Base-by-base conservation (phyloP, 2,329 filamentous ascomycete species). In the Cytospora schulzeri region DNA sequence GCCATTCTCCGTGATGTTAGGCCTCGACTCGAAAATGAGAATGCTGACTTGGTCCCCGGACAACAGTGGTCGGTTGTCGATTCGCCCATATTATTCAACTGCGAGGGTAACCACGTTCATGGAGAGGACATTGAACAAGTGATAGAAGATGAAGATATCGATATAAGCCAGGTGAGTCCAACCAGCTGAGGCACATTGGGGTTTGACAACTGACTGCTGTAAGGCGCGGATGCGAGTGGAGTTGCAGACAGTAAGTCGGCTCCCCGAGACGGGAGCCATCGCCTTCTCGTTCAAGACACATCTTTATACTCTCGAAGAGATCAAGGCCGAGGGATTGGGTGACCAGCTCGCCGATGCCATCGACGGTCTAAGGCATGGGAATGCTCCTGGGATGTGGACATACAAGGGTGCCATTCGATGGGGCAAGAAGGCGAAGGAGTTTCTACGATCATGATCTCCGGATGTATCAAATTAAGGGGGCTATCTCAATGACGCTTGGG, bases 251-350 rank as follows among this genome's bases (percentile, higher is more conserved):
- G 68, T 85, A 33, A 81, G 77, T 1, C 76, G 83, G 1, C 75
- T 86, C 9, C 83, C 83, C 0, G 69, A 75, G 63, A 82, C 79
- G 0, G 70, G 71, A 3, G 79, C 80, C 0, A 71, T 85, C 2
- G 70, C 85, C 15, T 86, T 86, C 71, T 82, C 81, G 12, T 84
- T 86, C 75, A 85, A 85, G 73, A 85, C 83, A 0, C 84, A 84
- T 64, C 64, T 84, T 19, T 85, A 84, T 57, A 78, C 80, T 0
- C 65, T 86, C 0, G 66, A 71, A 11, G 76, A 83, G 3, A 76
- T 86, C 69, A 84, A 80, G 68, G 75, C 71, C 0, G 83, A 85
- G 57, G 83, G 81, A 0, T 70, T 79, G 1, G 83, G 82, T 0
- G 73, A 73, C 1, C 71, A 77, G 35, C 72, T 85, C 19, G 82